These are phyloP conservation scores for Sphagnum magellanicum DNA, from an alignment of 228 moss, liverwort and hornwort species.

Conservation along the genomic window DNA sequence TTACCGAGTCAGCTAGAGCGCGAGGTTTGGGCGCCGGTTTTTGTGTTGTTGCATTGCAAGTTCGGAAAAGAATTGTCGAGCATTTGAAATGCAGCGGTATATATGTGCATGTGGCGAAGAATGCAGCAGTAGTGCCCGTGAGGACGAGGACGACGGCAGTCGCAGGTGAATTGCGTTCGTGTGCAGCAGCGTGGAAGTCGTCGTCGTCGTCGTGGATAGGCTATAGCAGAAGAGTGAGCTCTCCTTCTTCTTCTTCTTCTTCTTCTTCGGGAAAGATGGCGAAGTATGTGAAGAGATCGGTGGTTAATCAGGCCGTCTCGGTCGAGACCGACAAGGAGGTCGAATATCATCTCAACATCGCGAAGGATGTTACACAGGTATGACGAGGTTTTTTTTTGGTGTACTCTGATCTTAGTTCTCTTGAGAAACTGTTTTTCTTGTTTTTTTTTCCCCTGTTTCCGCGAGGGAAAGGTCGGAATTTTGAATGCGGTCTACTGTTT, in stretches of 20 bases:
- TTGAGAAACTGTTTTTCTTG: neutral
- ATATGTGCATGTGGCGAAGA: too few relatives aligned
- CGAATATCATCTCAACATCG: slow-evolving; percentile 70
- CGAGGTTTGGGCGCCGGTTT: too few relatives aligned
- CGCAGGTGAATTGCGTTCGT: too few relatives aligned
- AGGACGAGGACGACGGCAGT: too few relatives aligned
- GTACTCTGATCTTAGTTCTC: neutral
- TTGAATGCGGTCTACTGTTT: neutral
- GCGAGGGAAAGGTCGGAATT: neutral
- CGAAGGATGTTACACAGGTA: slow-evolving; percentile 92
- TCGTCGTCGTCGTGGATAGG: too few relatives aligned
- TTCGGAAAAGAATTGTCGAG: too few relatives aligned
- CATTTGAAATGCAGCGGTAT: too few relatives aligned
- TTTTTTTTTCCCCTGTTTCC: neutral
- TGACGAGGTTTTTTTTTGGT: neutral
- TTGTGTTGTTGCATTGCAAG: too few relatives aligned
- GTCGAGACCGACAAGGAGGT: slow-evolving; percentile 60
- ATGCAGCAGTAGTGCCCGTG: too few relatives aligned
- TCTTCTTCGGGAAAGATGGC: neutral
- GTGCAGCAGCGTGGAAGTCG: too few relatives aligned
- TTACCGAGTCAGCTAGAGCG: too few relatives aligned
- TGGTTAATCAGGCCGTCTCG: slow-evolving; percentile 52
- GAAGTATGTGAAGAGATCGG: slow-evolving; percentile 1
- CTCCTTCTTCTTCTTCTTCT: neutral
- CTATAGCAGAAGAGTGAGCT: neutral